phyloP scores from a whole-genome alignment of 2,329 filamentous ascomycete genomes.

The Trichoderma atrobrunneum region DNA sequence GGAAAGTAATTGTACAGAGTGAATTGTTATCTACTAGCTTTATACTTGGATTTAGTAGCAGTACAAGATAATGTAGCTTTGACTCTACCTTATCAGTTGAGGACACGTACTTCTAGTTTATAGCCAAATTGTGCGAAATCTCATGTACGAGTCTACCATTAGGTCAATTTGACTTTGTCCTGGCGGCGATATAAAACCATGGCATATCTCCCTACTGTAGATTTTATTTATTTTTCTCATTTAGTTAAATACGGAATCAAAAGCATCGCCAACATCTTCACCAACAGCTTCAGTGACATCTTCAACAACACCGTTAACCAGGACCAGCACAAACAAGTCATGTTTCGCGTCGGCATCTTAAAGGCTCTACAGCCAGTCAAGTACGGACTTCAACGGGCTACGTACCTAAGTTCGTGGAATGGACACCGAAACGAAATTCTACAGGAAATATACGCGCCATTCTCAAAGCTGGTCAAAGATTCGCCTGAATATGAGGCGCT shows the following conservation, averaged over 20 bases:
- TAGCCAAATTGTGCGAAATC: too few species aligned
- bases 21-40: background rate
- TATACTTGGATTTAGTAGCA: background rate
- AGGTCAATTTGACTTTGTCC: background rate
- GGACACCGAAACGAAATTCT: background rate
- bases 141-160: too few species aligned
- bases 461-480: background rate
- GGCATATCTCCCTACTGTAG: background rate
- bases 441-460: background rate
- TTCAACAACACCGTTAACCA: background rate
- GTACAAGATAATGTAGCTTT: background rate
- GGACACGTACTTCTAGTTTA: too few species aligned
- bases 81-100: too few species aligned
- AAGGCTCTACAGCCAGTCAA: background rate
- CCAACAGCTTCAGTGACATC: too few species aligned
- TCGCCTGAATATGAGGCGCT: background rate
- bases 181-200: background rate
- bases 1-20: background rate
- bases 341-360: background rate
- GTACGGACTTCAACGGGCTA: background rate
- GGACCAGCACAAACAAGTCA: background rate
- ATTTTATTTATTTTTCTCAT: background rate
- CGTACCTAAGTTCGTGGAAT: background rate
- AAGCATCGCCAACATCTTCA: too few species aligned
- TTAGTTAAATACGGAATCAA: too few species aligned